Evolutionary conservation across 352 stramenopile species (phyloP).

Genomic region (Globisporangium viniferum): DNA sequence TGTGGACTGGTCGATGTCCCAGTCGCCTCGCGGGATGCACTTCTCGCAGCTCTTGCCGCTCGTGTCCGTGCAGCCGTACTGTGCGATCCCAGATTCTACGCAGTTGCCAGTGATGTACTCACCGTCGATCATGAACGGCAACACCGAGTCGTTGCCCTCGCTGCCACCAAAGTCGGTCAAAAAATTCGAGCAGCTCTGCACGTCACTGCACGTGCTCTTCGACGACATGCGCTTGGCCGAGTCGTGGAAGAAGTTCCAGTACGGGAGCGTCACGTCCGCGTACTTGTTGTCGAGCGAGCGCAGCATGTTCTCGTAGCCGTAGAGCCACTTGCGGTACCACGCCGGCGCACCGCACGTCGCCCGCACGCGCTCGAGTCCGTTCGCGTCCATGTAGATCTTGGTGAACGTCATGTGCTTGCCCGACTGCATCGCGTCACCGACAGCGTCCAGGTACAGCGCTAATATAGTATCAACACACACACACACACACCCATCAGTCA

Average conservation of each 20-base stretch:
- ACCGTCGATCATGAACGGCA: conserved; percentile 24
- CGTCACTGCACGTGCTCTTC: conserved; percentile 29
- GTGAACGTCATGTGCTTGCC: conserved; percentile 55
- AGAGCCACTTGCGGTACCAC: conserved; percentile 69
- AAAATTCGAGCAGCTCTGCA: conserved; percentile 44
- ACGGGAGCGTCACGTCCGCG: conserved; percentile 52
- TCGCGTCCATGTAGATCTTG: conserved; percentile 48
- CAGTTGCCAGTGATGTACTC: conserved; percentile 50
- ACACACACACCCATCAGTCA: not conserved
- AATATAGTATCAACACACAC: not conserved
- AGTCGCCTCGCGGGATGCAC: conserved; percentile 64
- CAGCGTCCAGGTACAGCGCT: conserved; percentile 47
- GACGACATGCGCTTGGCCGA: conserved; percentile 47
- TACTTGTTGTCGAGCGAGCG: conserved; percentile 40
- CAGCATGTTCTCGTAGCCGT: conserved; percentile 74
- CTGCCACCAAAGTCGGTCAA: conserved; percentile 58
- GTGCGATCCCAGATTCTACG: conserved; percentile 46
- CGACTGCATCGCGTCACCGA: conserved; percentile 47
- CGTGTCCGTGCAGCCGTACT: conserved; percentile 34
- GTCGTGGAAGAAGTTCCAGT: conserved; percentile 65
- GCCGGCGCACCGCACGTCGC: conserved; percentile 46
- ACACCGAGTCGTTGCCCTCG: conserved; percentile 24
- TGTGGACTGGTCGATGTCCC: conserved; percentile 55
- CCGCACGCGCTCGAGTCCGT: conserved; percentile 33
- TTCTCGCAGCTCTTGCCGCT: conserved; percentile 42